These are phyloP conservation scores for Aspergillus proliferans DNA, from an alignment of 2,329 filamentous ascomycete species.

Conservation along the genomic window DNA sequence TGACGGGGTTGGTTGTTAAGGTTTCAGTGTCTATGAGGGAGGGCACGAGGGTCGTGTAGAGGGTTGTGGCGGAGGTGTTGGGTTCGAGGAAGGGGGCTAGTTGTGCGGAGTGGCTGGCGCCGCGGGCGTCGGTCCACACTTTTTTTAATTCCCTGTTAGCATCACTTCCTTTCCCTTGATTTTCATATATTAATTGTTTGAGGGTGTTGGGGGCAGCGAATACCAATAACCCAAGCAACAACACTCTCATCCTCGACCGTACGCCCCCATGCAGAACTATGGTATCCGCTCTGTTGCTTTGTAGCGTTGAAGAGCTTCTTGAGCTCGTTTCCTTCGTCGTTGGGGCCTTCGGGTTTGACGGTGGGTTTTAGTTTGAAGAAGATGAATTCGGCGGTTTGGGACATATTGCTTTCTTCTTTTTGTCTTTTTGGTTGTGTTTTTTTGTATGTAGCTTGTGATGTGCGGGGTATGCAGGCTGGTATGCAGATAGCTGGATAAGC, in stretches of 20 bases:
- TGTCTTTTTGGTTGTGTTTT: background rate
- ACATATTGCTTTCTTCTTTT: slow-evolving; percentile 15
- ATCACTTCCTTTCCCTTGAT: too few species aligned
- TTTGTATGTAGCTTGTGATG: background rate
- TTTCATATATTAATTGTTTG: too few species aligned
- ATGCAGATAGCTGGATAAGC: too few species aligned
- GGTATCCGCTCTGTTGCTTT: slow-evolving; percentile 29
- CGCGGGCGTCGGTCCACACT: slow-evolving; percentile 31
- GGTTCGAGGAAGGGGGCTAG: slow-evolving; percentile 21
- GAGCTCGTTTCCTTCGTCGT: slow-evolving; percentile 27
- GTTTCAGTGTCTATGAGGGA: slow-evolving; percentile 20
- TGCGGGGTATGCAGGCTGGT: background rate
- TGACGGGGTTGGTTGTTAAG: slow-evolving; percentile 38
- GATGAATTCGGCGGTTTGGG: slow-evolving; percentile 28
- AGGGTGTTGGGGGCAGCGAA: background rate
- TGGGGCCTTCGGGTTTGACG: slow-evolving; percentile 32
- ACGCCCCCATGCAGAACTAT: slow-evolving; percentile 32
- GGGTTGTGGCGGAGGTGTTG: slow-evolving; percentile 13
- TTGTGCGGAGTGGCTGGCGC: slow-evolving; percentile 11
- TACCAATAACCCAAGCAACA: slow-evolving; percentile 34
- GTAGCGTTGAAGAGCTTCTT: slow-evolving; percentile 21
- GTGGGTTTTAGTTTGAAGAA: slow-evolving; percentile 32
- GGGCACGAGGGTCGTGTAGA: slow-evolving; percentile 29
- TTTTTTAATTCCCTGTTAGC: background rate
- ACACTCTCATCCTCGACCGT: slow-evolving; percentile 30